These are phyloP conservation scores for Epicoccum sorghinum DNA, from an alignment of 2,329 filamentous ascomycete species.

Conservation along the genomic window DNA sequence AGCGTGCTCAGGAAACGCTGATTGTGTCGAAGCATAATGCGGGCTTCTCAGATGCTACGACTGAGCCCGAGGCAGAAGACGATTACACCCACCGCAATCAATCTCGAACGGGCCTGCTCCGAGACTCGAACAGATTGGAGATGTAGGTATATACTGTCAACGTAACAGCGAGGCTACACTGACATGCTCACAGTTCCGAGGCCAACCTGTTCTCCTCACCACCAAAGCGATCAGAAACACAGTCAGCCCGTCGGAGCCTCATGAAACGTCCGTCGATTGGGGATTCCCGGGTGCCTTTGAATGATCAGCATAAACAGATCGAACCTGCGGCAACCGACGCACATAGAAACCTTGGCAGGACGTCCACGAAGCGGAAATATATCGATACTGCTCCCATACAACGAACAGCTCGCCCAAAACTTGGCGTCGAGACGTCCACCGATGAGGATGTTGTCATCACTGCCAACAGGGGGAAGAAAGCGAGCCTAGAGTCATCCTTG, in stretches of 20 bases:
- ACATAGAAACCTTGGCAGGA: too few species aligned
- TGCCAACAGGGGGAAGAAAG: neutral
- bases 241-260: constrained; percentile 25
- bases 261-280: constrained; percentile 29
- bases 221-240: constrained; percentile 4
- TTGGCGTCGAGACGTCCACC: neutral
- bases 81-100: neutral
- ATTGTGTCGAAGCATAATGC: neutral
- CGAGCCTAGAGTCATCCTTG: neutral
- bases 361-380: neutral
- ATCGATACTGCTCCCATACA: constrained; percentile 1
- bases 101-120: neutral
- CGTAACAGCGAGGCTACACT: neutral
- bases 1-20: constrained; percentile 3
- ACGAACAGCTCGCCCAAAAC: constrained; percentile 5
- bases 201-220: constrained; percentile 5
- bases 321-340: neutral
- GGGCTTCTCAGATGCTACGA: constrained; percentile 11
- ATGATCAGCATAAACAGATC: neutral
- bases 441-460: neutral
- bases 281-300: constrained; percentile 19
- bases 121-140: neutral
- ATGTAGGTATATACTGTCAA: neutral
- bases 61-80: constrained; percentile 5
- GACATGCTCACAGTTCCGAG: constrained; percentile 2